Evolutionary conservation across 345 rosid species (phyloP), one percentile per base, ranked within the genome.

Genomic region (Lenwebbia sp.): DNA sequence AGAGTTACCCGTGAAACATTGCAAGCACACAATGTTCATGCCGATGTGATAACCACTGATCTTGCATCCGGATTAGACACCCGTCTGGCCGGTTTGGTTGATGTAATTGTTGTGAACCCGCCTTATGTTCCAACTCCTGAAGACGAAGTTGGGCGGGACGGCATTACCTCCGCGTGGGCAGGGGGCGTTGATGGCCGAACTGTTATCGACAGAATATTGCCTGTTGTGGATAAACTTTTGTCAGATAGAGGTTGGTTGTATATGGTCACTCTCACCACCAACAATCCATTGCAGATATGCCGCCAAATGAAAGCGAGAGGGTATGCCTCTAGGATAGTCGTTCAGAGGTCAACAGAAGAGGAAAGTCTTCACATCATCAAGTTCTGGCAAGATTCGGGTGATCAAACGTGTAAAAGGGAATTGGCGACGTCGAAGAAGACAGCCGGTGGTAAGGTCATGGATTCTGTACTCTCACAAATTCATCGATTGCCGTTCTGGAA

Each of bases 61-160:
- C 90, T 95, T 57, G 98, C 93, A 41, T 93, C 95, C 5, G 94
- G 97, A 60, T 85, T 97, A 56, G 98, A 95, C 86, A 89, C 85
- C 40, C 96, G 95, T 55, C 88, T 96, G 1, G 92, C 92, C 30
- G 96, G 98, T 13, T 84, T 86, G 19, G 93, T 96, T 22, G 98
- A 96, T 83, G 94, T 97, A 51, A 90, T 97, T 82, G 98, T 95
- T 75, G 99, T 95, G 87, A 96, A 97, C 87, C 98, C 99, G 5
- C 99, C 99, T 57, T 97, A 96, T 83, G 99, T 96, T 56, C 98
- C 99, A 10, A 96, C 99, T 3, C 99, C 99, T 1, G 99, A 95
- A 65, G 92, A 94, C 60, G 99, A 97, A 88, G 99, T 94, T 70
- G 92, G 91, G 30, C n/a, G 41, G 54, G 88, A 85, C 33, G 94